Base-by-base conservation (phyloP, 371 early-diverging fungal species). In the Fennellomyces sp. region DNA sequence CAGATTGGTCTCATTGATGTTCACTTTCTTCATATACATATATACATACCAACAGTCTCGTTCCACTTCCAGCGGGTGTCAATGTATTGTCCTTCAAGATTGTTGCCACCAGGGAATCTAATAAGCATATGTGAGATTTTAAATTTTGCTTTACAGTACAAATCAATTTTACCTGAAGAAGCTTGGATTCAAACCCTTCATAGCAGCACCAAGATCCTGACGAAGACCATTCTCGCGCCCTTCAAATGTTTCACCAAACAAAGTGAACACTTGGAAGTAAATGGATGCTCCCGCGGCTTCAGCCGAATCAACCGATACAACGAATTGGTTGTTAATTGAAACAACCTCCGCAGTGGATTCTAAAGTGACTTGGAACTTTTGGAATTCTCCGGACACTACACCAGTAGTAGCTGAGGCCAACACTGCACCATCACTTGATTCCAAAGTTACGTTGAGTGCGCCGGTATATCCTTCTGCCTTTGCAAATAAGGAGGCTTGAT, bases 111-210 rank as follows among this genome's bases (percentile, higher is more conserved):
- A 33, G 69, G 69, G 58, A 69, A 45, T 45, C 45, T 33, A 13
- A 33, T 33, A 33, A n/a, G n/a, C n/a, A n/a, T n/a, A n/a, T n/a
- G n/a, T n/a, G n/a, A n/a, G n/a, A n/a, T n/a, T n/a, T n/a, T n/a
- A n/a, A n/a, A n/a, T n/a, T n/a, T n/a, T n/a, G n/a, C n/a, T n/a
- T n/a, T n/a, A n/a, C n/a, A n/a, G n/a, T n/a, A n/a, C n/a, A n/a
- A n/a, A n/a, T n/a, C n/a, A n/a, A n/a, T n/a, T n/a, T n/a, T 47
- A 68, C 15, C 69, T 60, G 51, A 68, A 68, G 45, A 68, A 65
- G 17, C 41, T 30, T 7, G 69, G 69, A 19, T 65, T 61, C 17
- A 61, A 29, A 12, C 51, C 58, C 17, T 49, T 28, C 21, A 69
- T 26, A 0, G 50, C 31, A 15, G 65, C 57, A 17, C 49, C 69